These are phyloP conservation scores for Laguncularia racemosa DNA, from an alignment of 345 rosid species.

Conservation along the genomic window DNA sequence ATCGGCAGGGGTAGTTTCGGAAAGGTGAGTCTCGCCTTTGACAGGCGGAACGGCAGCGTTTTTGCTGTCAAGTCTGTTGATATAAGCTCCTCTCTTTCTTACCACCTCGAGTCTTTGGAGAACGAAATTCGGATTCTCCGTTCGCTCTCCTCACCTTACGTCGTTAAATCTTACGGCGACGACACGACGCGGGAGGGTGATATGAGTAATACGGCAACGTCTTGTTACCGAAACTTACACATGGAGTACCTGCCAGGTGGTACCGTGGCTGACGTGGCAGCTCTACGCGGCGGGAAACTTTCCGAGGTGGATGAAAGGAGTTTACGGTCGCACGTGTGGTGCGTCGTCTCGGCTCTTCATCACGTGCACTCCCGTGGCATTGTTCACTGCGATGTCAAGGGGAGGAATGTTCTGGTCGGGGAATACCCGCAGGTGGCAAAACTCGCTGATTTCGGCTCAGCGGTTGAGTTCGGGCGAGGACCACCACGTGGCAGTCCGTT, in stretches of 20 bases:
- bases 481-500: constrained; percentile 77
- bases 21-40: constrained; percentile 33
- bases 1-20: constrained; percentile 63
- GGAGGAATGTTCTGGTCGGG: constrained; percentile 49
- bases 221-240: constrained; percentile 49
- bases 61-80: constrained; percentile 65
- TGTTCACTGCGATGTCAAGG: constrained; percentile 77
- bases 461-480: constrained; percentile 13
- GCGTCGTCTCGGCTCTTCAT: constrained; percentile 50
- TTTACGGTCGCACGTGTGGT: constrained; percentile 36
- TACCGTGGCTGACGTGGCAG: constrained; percentile 38
- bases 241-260: constrained; percentile 56
- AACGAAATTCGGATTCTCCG: constrained; percentile 49
- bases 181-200: constrained; percentile 27
- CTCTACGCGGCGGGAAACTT: constrained; percentile 7
- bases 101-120: constrained; percentile 38
- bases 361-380: constrained; percentile 51
- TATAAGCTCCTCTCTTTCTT: constrained; percentile 22
- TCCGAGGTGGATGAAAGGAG: constrained; percentile 22
- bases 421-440: constrained; percentile 26
- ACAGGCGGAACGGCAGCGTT: constrained; percentile 26
- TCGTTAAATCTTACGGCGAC: constrained; percentile 46
- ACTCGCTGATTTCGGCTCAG: constrained; percentile 79
- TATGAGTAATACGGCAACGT: not conserved
- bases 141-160: constrained; percentile 33